Percentiles rank a stretch among this genome's conserved stretches.
phyloP scores from a whole-genome alignment of 306 rosid species.

The Medicago ruthenica region DNA sequence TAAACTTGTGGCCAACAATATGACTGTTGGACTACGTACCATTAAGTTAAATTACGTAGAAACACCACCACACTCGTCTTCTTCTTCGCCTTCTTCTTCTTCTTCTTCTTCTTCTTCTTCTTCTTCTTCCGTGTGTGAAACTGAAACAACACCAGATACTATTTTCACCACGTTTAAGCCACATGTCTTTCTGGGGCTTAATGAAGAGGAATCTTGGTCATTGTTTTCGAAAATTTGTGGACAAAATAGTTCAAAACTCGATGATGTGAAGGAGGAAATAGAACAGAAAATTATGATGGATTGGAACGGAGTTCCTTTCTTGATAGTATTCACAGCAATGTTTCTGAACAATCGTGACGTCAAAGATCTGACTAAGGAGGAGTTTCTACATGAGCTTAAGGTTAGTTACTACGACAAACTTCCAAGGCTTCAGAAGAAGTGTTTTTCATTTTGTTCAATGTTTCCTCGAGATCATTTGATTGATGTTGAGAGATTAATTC shows the following conservation, averaged over 20 bases:
- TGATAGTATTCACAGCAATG: background rate
- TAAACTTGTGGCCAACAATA: background rate
- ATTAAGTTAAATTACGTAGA: too few species aligned
- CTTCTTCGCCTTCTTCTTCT: too few species aligned
- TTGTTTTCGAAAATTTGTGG: too few species aligned
- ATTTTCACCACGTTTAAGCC: background rate
- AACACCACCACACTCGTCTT: too few species aligned
- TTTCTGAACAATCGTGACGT: background rate
- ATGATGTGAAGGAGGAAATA: too few species aligned
- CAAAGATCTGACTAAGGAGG: too few species aligned
- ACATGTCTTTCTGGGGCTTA: background rate
- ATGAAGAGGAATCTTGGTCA: background rate
- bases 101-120: too few species aligned
- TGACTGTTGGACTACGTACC: background rate
- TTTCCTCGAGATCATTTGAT: background rate
- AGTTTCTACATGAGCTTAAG: background rate
- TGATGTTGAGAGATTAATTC: background rate
- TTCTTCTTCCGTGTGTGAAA: too few species aligned
- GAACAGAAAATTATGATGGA: too few species aligned
- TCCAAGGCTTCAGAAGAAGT: background rate
- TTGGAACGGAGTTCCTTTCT: background rate
- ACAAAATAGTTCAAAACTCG: too few species aligned
- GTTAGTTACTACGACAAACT: background rate
- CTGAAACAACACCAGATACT: too few species aligned
- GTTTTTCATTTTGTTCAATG: background rate